A percentile compares a stretch with the other conserved stretches of the same genome.
Evolutionary conservation across 768 basidiomycete genomes (phyloP).

Genomic region (Auricularia auricula-judae): DNA sequence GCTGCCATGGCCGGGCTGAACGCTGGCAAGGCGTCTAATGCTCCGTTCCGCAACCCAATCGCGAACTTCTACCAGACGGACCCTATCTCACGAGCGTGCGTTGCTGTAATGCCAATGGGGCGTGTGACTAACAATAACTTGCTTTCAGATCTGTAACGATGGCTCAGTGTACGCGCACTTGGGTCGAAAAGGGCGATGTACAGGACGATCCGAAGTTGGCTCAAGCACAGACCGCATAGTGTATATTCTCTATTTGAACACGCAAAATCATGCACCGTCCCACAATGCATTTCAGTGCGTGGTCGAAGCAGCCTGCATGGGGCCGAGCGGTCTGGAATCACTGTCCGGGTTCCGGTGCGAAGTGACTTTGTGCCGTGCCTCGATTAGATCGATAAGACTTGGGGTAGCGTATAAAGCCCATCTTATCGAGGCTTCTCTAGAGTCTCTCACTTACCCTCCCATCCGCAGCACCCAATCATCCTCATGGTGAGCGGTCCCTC

Average conservation of each 20-base stretch:
- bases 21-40: conserved; percentile 44
- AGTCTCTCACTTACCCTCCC: not conserved
- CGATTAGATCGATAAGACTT: not conserved
- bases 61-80: conserved; percentile 95
- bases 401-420: not conserved
- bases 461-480: not conserved
- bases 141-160: conserved; percentile 74
- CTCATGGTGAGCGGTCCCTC: not conserved
- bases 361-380: not conserved
- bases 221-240: not conserved
- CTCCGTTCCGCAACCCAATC: conserved; percentile 68
- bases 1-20: conserved; percentile 43
- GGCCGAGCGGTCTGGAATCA: not conserved
- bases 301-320: too few species aligned
- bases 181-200: conserved; percentile 28
- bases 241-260: not conserved
- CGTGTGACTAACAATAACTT: not conserved
- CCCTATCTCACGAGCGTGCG: conserved; percentile 85
- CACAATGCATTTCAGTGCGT: too few species aligned
- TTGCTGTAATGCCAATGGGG: conserved; percentile 13
- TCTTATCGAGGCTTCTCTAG: not conserved
- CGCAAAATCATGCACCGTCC: not conserved
- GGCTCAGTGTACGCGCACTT: conserved; percentile 86
- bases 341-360: not conserved
- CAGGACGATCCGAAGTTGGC: not conserved